These are phyloP conservation scores for Coemansia sp. DNA, from an alignment of 192 early-diverging fungal genomes.

Conservation along the genomic window DNA sequence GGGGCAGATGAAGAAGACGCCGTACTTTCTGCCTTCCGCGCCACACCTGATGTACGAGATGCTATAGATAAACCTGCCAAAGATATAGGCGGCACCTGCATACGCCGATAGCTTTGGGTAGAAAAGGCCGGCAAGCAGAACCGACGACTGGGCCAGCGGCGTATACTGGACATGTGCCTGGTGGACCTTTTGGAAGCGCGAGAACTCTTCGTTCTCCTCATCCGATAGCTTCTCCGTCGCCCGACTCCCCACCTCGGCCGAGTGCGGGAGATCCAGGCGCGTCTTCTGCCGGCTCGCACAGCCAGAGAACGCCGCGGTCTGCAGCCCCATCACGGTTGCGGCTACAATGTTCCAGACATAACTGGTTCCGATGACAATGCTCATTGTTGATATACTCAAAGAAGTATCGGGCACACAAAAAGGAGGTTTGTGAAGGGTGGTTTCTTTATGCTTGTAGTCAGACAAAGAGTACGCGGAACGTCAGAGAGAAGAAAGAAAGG, in stretches of 20 bases:
- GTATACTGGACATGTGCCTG: constrained; percentile 44
- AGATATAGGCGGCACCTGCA: constrained; percentile 37
- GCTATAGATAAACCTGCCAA: constrained; percentile 45
- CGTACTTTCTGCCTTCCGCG: constrained; percentile 33
- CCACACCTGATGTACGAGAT: constrained; percentile 36
- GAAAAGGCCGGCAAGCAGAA: constrained; percentile 45
- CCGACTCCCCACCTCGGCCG: constrained; percentile 34
- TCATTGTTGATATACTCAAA: constrained; percentile 16
- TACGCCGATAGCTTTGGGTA: constrained; percentile 44
- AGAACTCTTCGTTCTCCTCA: constrained; percentile 42
- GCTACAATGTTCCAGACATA: constrained; percentile 49
- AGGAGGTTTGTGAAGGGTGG: neutral
- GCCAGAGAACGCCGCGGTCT: constrained; percentile 31
- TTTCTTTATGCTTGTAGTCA: neutral
- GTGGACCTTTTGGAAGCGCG: constrained; percentile 43
- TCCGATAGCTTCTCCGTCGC: constrained; percentile 42
- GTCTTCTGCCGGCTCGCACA: constrained; percentile 33
- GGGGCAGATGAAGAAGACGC: constrained; percentile 31
- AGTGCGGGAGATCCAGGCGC: constrained; percentile 31
- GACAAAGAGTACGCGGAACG: neutral
- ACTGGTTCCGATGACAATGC: constrained; percentile 46
- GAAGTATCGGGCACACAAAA: neutral
- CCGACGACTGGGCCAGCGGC: constrained; percentile 38
- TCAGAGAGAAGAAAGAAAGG: neutral
- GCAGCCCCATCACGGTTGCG: constrained; percentile 43